Percentiles rank a stretch among this genome's conserved stretches.
Conservation (phyloP, 139 green algal genomes). For the Micractinium conductrix region DNA sequence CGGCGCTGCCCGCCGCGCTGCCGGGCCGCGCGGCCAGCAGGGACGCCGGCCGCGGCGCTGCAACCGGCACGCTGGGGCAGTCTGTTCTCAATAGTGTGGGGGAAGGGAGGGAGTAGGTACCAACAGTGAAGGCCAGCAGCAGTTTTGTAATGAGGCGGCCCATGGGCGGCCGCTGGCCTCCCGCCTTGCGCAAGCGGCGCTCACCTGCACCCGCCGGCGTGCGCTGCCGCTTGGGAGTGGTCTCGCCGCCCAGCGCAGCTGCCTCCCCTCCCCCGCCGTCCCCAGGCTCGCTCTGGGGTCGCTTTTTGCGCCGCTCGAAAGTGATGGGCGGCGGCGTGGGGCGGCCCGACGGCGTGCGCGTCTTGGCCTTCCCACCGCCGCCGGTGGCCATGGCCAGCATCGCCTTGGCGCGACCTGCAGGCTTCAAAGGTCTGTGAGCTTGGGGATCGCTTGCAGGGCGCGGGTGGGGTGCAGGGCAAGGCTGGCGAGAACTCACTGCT, state of each 20-base stretch:
- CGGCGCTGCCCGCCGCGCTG: neutral
- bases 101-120: too few species aligned
- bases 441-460: neutral
- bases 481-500: neutral
- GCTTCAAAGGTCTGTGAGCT: too few species aligned
- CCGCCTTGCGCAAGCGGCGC: neutral
- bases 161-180: neutral
- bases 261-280: too few species aligned
- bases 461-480: neutral
- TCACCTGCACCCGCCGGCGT: neutral
- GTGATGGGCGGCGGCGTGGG: neutral
- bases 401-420: slow-evolving; percentile 12
- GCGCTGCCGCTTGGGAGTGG: slow-evolving; percentile 20
- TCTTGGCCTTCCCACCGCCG: too few species aligned
- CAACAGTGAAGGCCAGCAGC: too few species aligned
- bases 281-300: too few species aligned
- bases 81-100: too few species aligned
- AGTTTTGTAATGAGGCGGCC: too few species aligned
- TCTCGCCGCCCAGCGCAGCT: too few species aligned
- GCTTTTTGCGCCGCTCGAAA: too few species aligned
- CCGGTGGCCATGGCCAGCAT: neutral
- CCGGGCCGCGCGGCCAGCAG: neutral
- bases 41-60: neutral
- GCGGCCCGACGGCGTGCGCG: neutral
- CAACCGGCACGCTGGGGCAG: too few species aligned